Evolutionary conservation across 768 basidiomycete genomes (phyloP).

Genomic region (Suillus weaverae): DNA sequence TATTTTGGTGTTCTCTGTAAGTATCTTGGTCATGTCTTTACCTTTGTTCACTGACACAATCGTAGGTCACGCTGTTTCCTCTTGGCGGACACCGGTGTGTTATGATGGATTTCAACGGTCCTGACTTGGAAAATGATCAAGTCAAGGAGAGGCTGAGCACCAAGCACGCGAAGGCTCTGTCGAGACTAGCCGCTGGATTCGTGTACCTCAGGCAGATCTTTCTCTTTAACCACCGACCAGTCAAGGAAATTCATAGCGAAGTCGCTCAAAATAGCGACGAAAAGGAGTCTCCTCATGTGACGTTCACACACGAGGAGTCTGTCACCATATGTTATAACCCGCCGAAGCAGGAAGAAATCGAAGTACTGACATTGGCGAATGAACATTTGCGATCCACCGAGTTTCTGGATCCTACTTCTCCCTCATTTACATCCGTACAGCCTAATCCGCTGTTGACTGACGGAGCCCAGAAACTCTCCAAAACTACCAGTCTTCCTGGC

Average conservation of each 20-base stretch:
- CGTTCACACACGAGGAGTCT: not conserved
- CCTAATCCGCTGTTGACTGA: not conserved
- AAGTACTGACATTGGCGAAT: not conserved
- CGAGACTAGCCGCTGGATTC: slow-evolving; percentile 14
- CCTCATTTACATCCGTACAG: not conserved
- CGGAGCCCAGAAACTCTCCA: not conserved
- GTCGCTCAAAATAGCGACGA: not conserved
- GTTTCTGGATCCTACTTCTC: not conserved
- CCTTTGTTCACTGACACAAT: not conserved
- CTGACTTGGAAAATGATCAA: slow-evolving; percentile 60
- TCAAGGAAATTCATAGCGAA: not conserved
- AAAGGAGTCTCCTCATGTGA: not conserved
- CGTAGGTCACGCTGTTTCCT: slow-evolving; percentile 64
- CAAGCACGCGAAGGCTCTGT: slow-evolving; percentile 30
- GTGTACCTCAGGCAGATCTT: slow-evolving; percentile 3
- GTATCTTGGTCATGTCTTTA: slow-evolving; percentile 13
- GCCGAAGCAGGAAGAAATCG: not conserved
- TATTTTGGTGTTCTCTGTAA: slow-evolving; percentile 58
- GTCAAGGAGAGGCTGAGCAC: slow-evolving; percentile 45
- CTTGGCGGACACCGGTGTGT: slow-evolving; percentile 56
- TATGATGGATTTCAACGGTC: slow-evolving; percentile 62
- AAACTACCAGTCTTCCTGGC: not conserved
- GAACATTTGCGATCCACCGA: not conserved
- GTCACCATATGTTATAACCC: not conserved
- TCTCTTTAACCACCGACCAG: too few species aligned